A percentile compares a stretch with the other conserved stretches of the same genome.
Evolutionary conservation across 805 yeast species (phyloP).

Genomic region (Clavispora carvajalis): DNA sequence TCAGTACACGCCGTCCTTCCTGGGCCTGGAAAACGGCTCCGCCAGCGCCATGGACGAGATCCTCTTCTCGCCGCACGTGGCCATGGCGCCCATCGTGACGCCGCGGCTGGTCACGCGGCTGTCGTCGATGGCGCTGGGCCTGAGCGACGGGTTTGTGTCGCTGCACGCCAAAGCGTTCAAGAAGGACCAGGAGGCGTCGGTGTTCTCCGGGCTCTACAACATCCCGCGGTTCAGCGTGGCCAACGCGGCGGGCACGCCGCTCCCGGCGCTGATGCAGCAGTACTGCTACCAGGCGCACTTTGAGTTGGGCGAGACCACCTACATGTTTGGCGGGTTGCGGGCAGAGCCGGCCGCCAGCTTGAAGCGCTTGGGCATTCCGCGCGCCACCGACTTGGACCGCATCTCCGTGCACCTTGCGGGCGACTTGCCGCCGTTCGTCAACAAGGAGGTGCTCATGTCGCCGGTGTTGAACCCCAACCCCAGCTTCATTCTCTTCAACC

Average conservation of each 20-base stretch:
- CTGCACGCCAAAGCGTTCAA: slow-evolving; percentile 4
- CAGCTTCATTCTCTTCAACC: slow-evolving; percentile 25
- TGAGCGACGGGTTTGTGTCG: background rate
- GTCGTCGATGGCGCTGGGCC: slow-evolving; percentile 18
- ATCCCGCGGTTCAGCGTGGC: slow-evolving; percentile 11
- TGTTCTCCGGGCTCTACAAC: slow-evolving; percentile 14
- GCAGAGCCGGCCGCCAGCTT: slow-evolving; percentile 15
- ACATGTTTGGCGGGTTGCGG: slow-evolving; percentile 35
- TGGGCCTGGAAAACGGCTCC: slow-evolving; percentile 9
- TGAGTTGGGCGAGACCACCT: slow-evolving; percentile 25
- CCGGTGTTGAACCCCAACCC: slow-evolving; percentile 39
- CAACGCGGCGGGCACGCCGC: slow-evolving; percentile 1
- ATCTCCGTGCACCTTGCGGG: slow-evolving; percentile 35
- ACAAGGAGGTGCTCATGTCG: slow-evolving; percentile 29
- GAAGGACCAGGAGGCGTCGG: slow-evolving; percentile 9
- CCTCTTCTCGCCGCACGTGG: slow-evolving; percentile 19
- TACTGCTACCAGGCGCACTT: slow-evolving; percentile 28
- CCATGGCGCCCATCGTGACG: slow-evolving; percentile 17
- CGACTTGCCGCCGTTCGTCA: slow-evolving; percentile 37
- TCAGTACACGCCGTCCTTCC: slow-evolving; percentile 15
- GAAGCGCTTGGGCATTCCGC: slow-evolving; percentile 28
- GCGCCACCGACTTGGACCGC: slow-evolving; percentile 20
- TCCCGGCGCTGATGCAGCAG: slow-evolving; percentile 3
- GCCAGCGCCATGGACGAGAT: slow-evolving; percentile 12
- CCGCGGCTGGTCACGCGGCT: slow-evolving; percentile 2